Percentiles rank a stretch among this genome's conserved stretches.
phyloP scores from a whole-genome alignment of 345 rosid genomes.

The Salix viminalis region DNA sequence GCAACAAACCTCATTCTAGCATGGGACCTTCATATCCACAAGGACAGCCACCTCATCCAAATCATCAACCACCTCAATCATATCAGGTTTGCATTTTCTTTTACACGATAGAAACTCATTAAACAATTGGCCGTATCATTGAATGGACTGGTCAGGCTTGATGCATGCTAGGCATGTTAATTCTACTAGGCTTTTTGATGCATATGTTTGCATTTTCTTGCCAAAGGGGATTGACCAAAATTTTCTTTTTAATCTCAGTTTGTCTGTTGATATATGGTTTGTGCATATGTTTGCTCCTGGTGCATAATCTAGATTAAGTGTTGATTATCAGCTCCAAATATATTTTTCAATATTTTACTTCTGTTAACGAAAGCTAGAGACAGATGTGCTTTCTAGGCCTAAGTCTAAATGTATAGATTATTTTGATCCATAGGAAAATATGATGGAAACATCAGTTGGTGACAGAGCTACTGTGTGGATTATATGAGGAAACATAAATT shows the following conservation, averaged over 20 bases:
- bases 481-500: too few species aligned
- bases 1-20: slow-evolving; percentile 49
- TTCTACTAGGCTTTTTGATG: background rate
- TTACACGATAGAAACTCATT: background rate
- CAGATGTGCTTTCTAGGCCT: too few species aligned
- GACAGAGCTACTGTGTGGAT: too few species aligned
- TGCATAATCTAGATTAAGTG: slow-evolving; percentile 4
- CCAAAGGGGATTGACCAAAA: background rate
- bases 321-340: background rate
- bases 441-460: too few species aligned
- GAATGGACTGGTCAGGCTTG: background rate
- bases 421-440: background rate
- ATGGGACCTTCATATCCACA: slow-evolving; percentile 59
- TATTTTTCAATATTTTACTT: background rate
- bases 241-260: background rate
- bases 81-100: slow-evolving; percentile 50
- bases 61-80: slow-evolving; percentile 48
- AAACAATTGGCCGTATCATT: background rate
- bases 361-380: background rate
- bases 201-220: background rate
- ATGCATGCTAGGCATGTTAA: background rate
- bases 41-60: slow-evolving; percentile 58
- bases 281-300: background rate
- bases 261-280: background rate
- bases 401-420: too few species aligned